These are phyloP conservation scores for Colletotrichum abscissum DNA, from an alignment of 2,329 filamentous ascomycete genomes.

Conservation along the genomic window DNA sequence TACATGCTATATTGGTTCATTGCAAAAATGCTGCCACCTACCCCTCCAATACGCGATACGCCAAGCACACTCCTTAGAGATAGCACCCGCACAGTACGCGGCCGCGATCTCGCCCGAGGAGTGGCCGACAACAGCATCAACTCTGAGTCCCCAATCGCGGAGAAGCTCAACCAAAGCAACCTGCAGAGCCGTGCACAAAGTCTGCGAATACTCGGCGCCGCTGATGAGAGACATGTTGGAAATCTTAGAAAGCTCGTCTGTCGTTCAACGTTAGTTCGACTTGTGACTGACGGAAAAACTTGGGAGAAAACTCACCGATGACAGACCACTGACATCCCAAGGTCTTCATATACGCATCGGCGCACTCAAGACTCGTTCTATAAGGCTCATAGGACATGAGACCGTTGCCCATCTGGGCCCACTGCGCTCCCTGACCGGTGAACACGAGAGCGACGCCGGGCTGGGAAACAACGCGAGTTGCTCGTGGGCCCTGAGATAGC, in stretches of 20 bases:
- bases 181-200: conserved; percentile 55
- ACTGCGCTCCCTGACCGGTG: conserved; percentile 43
- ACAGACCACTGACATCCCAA: conserved; percentile 48
- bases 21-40: neutral
- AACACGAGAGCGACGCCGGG: conserved; percentile 43
- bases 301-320: conserved; percentile 37
- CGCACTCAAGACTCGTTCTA: conserved; percentile 49
- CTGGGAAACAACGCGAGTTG: neutral
- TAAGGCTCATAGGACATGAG: conserved; percentile 50
- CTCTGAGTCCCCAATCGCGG: conserved; percentile 40
- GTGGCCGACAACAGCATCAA: conserved; percentile 47
- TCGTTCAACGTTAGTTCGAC: conserved; percentile 43
- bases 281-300: conserved; percentile 3
- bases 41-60: conserved; percentile 61
- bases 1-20: too few species aligned
- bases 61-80: conserved; percentile 52
- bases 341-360: conserved; percentile 43
- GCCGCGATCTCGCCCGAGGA: conserved; percentile 52
- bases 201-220: conserved; percentile 43
- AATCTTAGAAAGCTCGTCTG: conserved; percentile 35
- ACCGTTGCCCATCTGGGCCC: conserved; percentile 35
- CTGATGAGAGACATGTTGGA: conserved; percentile 29
- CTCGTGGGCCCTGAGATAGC: neutral
- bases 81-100: conserved; percentile 51
- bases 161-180: conserved; percentile 51